Evolutionary conservation across 2,329 filamentous ascomycete genomes (phyloP), one percentile per base, ranked within the genome.

Genomic region (Aspergillus versicolor): DNA sequence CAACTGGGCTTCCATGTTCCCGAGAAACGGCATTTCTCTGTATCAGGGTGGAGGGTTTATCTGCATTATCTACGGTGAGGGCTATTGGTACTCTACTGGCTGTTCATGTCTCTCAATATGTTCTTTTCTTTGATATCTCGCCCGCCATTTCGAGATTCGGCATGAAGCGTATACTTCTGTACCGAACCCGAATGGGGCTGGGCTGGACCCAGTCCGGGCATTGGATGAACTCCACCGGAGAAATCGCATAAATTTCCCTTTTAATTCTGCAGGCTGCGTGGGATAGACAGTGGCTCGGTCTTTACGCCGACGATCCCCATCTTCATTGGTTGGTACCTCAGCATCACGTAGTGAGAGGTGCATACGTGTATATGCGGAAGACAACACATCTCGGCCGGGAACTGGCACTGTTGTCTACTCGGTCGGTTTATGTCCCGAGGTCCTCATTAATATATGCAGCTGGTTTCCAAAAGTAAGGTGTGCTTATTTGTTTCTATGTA

Each of bases 171-270:
- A 45, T 45, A 45, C 43, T 45, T 45, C 21, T 22, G 43, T n/a
- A 45, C 19, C 34, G 15, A n/a, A n/a, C 5, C 34, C 45, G 17
- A 22, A 43, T 34, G 38, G 34, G 32, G 17, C 13, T 24, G 38
- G 38, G 22, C 49, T 42, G 49, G 40, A 43, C 30, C 41, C 30
- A n/a, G 37, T 21, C 21, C 21, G 21, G 21, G 3, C 21, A 21
- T 21, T 42, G 13, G 27, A 52, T 42, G 12, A 27, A 45, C 41
- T 38, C 50, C 50, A 52, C 50, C 15, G 12, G 24, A 12, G 49
- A 19, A 45, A 52, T 52, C 21, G 50, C 50, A 37, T 52, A 19
- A 45, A 52, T 52, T 37, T 45, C 30, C 50, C 30, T 52, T 52
- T 52, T 43, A 9, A 51, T 42, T 17, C 38, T 43, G 49, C 48